Evolutionary conservation across 495 filamentous ascomycete genomes (phyloP), one percentile per base, ranked within the genome.

Genomic region (Hypoxylon perforatum): DNA sequence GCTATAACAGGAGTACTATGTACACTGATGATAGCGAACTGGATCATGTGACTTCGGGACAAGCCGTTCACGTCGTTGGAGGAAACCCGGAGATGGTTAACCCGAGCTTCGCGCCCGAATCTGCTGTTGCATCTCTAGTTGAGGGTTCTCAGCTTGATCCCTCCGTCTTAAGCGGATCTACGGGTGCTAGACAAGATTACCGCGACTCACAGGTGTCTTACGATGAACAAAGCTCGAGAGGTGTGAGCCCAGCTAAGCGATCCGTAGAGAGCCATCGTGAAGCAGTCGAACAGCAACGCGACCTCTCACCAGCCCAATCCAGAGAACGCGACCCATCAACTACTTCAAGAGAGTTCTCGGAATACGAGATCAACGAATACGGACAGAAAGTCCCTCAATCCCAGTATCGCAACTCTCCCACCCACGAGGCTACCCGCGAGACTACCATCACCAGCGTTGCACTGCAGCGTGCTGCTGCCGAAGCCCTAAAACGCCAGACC

Each of bases 61-160:
- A 91, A 62, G 84, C 89, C 48, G 86, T 96, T 18, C 84, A 85
- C 44, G 85, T 85, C 2, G 75, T 90, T 22, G 90, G 84, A 30
- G 85, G 88, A 15, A 96, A 92, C 63, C 90, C 92, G 15, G 82
- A 90, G 49, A 91, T 91, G 70, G 83, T 93, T 1, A 87, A 91
- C 49, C 85, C 83, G 5, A 89, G 88, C 3, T 58, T 84, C n/a
- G 90, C 83, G 6, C 89, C 94, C 4, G 92, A 96, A 75, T 97
- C 93, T 30, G 90, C 89, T 19, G 93, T 97, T 33, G 94, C 93
- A 10, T 96, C 92, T 7, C 81, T 97, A 8, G 85, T 92, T 46
- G 91, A 96, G 25, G 92, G 92, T 1, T 95, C 92, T 3, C 84
- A 96, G 59, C 84, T 92, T 33, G 91, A 96, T 33, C 90, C 89